Percentiles rank a stretch among this genome's conserved stretches.
phyloP scores from a whole-genome alignment of 2,329 filamentous ascomycete species.

The Plectosphaerella sp. region DNA sequence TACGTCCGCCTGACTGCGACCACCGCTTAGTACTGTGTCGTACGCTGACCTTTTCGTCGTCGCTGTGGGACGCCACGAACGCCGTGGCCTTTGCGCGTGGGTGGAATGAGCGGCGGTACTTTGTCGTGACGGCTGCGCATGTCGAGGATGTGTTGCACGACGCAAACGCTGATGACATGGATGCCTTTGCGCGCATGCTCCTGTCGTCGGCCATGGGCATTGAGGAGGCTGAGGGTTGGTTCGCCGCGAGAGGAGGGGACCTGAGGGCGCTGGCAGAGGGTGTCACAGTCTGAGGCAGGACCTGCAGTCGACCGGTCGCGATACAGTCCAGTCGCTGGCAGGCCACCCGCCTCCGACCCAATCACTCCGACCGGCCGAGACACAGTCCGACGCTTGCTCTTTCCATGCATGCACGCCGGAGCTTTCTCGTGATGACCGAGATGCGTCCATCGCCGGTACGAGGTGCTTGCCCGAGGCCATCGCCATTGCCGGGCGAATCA shows the following conservation, averaged over 20 bases:
- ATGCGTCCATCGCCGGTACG: no score
- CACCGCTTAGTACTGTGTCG: slow-evolving; percentile 23
- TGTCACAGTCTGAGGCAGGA: no score
- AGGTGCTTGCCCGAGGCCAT: no score
- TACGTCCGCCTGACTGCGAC: slow-evolving; percentile 16
- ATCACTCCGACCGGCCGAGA: no score
- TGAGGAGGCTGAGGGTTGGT: slow-evolving; percentile 8
- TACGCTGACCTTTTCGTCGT: slow-evolving; percentile 29
- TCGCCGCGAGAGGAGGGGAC: slow-evolving; percentile 3
- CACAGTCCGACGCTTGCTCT: no score
- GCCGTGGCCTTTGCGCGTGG: slow-evolving; percentile 28
- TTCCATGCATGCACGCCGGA: no score
- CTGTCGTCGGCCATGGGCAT: slow-evolving; percentile 15
- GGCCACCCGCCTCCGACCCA: no score
- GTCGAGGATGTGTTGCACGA: slow-evolving; percentile 19
- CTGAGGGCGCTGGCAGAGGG: no score
- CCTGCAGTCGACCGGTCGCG: no score
- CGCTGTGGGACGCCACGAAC: slow-evolving; percentile 29
- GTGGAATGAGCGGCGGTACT: slow-evolving; percentile 27
- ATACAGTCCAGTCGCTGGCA: no score
- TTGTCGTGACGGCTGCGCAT: slow-evolving; percentile 18
- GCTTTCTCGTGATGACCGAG: no score
- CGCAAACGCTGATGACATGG: slow-evolving; percentile 34
- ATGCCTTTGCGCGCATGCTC: slow-evolving; percentile 34
- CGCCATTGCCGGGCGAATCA: no score